These are phyloP conservation scores for Brettanomyces custersianus DNA, from an alignment of 805 yeast genomes.

Conservation along the genomic window DNA sequence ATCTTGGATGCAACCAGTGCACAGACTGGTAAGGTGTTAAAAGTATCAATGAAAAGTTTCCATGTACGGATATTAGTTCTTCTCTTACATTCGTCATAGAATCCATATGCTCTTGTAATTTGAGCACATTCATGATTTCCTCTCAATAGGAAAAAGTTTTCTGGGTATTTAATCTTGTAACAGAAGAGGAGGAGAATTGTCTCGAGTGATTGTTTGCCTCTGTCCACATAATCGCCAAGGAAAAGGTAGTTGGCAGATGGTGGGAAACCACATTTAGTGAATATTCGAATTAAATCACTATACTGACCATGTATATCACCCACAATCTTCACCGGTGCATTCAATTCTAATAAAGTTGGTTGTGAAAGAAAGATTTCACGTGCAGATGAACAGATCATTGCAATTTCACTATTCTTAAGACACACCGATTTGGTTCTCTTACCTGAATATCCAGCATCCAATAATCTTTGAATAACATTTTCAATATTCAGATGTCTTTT, in stretches of 20 bases:
- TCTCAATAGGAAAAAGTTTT: constrained; percentile 82
- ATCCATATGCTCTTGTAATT: constrained; percentile 93
- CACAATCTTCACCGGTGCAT: constrained; percentile 79
- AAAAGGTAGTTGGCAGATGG: constrained; percentile 88
- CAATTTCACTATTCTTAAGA: constrained; percentile 82
- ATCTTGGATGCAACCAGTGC: constrained; percentile 94
- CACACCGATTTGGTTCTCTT: constrained; percentile 87
- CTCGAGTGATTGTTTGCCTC: constrained; percentile 94
- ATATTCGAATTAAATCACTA: constrained; percentile 80
- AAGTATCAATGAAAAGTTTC: constrained; percentile 90
- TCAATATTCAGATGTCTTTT: constrained; percentile 45
- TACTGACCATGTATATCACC: constrained; percentile 98
- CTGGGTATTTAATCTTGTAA: constrained; percentile 94
- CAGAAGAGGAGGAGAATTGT: constrained; percentile 81
- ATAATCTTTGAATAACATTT: constrained; percentile 78
- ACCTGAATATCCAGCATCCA: constrained; percentile 95
- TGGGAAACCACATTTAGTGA: constrained; percentile 95
- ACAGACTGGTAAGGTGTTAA: constrained; percentile 91
- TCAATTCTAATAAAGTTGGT: constrained; percentile 80
- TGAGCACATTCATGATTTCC: constrained; percentile 98
- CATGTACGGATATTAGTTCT: constrained; percentile 87
- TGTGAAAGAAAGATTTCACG: constrained; percentile 85
- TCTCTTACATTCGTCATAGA: constrained; percentile 96
- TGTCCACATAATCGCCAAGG: constrained; percentile 93
- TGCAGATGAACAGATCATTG: constrained; percentile 76